Base-by-base conservation (phyloP, 2,329 filamentous ascomycete species). In the Aureobasidium musti region DNA sequence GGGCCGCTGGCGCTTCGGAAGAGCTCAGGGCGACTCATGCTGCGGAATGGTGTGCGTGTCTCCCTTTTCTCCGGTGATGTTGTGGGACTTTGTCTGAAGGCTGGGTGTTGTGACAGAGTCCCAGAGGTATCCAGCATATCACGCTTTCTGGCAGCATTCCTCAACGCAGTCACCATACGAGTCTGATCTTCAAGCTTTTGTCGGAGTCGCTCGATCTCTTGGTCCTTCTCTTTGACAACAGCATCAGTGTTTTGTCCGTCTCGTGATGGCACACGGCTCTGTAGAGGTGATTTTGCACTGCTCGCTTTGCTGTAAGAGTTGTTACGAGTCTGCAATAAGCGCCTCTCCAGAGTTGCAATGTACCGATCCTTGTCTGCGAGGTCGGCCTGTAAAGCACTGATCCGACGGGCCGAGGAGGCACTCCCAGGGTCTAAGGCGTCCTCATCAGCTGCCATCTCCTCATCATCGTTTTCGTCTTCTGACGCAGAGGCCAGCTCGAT, bases 351-450 rank as follows among this genome's bases (percentile, higher is more conserved):
- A 0, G 95, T 98, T 33, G 90, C 86, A 72, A 98, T 98, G 77
- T 99, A 99, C 37, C 95, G 90, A 72, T 95, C 98, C 81, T 97
- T 97, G 79, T 99, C 95, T n/a, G 86, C 87, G 54, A 99, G 84
- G 76, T 99, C 95, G n/a, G 92, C 87, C 77, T 97, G 95, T 56
- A 99, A 80, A n/a, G 96, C 91, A 59, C 89, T 87, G 71, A 97
- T 92, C 75, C 97, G 95, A n/a, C 91, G 86, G 50, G 89, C 82
- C 57, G 96, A 79, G 28, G 90, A 91, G 8, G 95, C 95, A 30
- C 86, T 89, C 60, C 91, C 93, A 10, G 65, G 63, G n/a, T 43
- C 54, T 5, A 57, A 52, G 26, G 39, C 35, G 43, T 79, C 79
- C 50, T 77, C 76, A 54, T 80, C 78, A 19, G 71, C 70, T 67